Evolutionary conservation across 2,329 filamentous ascomycete species (phyloP), one percentile per base, ranked within the genome.

Genomic region (Nemania bipapillata): DNA sequence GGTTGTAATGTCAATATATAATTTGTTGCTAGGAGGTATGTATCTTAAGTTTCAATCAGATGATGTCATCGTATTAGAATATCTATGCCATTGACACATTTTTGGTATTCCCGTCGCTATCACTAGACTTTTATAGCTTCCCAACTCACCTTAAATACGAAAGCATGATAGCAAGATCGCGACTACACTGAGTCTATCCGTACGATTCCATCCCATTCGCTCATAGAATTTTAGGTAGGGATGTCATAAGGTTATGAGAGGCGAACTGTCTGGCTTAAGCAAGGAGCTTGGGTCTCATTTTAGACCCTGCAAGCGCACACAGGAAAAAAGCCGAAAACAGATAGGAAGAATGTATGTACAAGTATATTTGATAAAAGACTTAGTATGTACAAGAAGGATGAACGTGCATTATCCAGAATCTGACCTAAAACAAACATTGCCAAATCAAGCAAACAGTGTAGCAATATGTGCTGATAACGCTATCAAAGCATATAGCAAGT

Each of bases 311-410:
- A 60, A 5, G 32, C 32, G 5, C 32, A 35, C 32, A 35, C 5
- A 35, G 11, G 37, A 40, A 40, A 45, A 20, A 5, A 45, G 40
- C 15, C 15, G 30, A 32, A 32, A 4, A 9, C 17, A 45, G 15
- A 17, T 40, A 40, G 20, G n/a, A n/a, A n/a, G 8, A 45, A 8
- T 45, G 40, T 45, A 20, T 45, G 20, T 45, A 20, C 40, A 9
- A 17, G 17, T 64, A 56, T 57, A 50, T 64, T 28, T 20, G 24
- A 50, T 15, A 35, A n/a, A 37, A 37, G 20, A 6, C 9, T 56
- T 5, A 17, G 22, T 57, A 58, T 53, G 53, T 67, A 56, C 42
- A 55, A 1, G 42, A 54, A 55, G 30, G 30, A 57, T 63, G 40
- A 50, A 28, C 28, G 6, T 28, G 9, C 22, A 15, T 9, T 50